Base-by-base conservation (phyloP, 2,329 filamentous ascomycete species). In the Penicillium griseofulvum region DNA sequence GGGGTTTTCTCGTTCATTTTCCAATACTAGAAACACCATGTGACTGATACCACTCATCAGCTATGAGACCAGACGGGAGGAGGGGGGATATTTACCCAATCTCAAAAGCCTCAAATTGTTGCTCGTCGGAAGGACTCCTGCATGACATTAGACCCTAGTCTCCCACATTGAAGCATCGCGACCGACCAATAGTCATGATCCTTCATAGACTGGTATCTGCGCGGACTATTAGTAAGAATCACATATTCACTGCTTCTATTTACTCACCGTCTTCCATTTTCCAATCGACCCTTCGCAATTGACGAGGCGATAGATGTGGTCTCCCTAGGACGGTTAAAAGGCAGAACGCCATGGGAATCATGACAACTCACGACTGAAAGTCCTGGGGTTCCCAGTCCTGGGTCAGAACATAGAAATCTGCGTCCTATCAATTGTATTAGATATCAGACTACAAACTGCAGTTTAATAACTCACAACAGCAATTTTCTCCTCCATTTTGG, bases 141-240 rank as follows among this genome's bases (percentile, higher is more conserved):
- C 9, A 42, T 11, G 7, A 37, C 22, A 22, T 57, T 49, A 53
- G 29, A 6, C 16, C 16, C 17, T 4, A 14, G 10, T 29, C 9
- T 46, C 12, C 24, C 16, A 24, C 3, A 22, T 16, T 26, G 7
- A 47, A 17, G n/a, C 16, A 8, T 47, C 31, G 24, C 14, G 37
- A 57, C 59, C 17, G 47, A 61, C 59, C 59, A 61, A 50, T 61
- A 61, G 26, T 61, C 59, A 52, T 61, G 54, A 24, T 61, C 59
- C 46, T 59, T 61, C 14, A 45, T 49, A 19, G 57, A 42, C 39
- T 61, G 59, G 17, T 61, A 61, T 57, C 59, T 61, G 33, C 19
- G 11, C 22, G 5, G 39, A 31, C 12, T 8, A 44, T 57, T 46
- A 58, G 49, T 19, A 9, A 22, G 16, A 12, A n/a, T 22, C n/a